These are phyloP conservation scores for Arthrobotrys conoides DNA, from an alignment of 2,329 filamentous ascomycete species.

Conservation along the genomic window DNA sequence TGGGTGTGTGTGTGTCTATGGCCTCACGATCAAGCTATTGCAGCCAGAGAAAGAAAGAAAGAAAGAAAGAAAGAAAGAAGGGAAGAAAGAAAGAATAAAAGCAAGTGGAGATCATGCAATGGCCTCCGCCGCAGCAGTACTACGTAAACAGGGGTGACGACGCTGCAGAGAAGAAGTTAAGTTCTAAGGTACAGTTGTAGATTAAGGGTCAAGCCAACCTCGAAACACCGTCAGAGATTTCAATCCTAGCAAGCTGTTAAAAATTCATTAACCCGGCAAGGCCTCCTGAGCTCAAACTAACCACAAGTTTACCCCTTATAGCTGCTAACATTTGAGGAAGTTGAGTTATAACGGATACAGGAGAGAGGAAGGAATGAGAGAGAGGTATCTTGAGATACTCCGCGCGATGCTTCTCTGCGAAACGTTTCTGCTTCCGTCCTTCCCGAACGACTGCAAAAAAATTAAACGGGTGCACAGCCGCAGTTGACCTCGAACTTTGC, in stretches of 20 bases:
- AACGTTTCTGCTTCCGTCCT: conserved; percentile 30
- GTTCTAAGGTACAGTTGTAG: not conserved
- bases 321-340: conserved; percentile 1
- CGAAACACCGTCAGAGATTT: conserved; percentile 40
- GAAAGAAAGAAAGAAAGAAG: not conserved
- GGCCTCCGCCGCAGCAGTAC: conserved; percentile 34
- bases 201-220: conserved; percentile 60
- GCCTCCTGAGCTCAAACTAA: conserved; percentile 6
- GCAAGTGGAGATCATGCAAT: conserved; percentile 8
- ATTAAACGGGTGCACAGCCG: conserved; percentile 48
- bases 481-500: conserved; percentile 16
- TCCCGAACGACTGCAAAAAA: conserved; percentile 17
- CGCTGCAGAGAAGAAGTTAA: conserved; percentile 11
- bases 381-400: conserved; percentile 1
- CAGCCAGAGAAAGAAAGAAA: not conserved
- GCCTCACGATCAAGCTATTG: not conserved
- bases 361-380: not conserved
- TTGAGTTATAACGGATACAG: not conserved
- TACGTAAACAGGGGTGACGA: conserved; percentile 59
- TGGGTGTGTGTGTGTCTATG: not conserved
- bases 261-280: not conserved
- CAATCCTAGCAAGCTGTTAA: conserved; percentile 7
- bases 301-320: not conserved
- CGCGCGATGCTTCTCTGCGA: conserved; percentile 17
- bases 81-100: too few species aligned